Evolutionary conservation across 805 yeast genomes (phyloP).

Genomic region (Suhomyces sp.): DNA sequence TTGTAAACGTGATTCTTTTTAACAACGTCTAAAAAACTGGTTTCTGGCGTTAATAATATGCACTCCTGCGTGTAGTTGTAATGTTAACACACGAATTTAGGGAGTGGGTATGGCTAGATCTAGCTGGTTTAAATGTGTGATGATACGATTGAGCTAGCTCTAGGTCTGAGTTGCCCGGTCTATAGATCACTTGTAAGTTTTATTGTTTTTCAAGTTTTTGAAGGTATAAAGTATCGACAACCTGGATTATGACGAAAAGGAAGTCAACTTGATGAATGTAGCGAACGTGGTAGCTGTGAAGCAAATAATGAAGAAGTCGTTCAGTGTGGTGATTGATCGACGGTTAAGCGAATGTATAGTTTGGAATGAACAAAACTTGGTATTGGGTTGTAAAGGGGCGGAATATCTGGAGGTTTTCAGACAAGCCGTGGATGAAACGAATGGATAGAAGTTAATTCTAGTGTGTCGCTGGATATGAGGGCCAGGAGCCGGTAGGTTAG

Average conservation of each 20-base stretch:
- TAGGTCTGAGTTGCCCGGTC: not conserved
- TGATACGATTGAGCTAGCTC: not conserved
- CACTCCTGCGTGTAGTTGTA: conserved; percentile 6
- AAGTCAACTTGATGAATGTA: not conserved
- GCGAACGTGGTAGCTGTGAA: not conserved
- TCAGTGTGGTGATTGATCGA: not conserved
- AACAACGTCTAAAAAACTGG: not conserved
- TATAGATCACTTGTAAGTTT: not conserved
- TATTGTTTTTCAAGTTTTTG: not conserved
- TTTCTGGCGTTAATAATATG: not conserved
- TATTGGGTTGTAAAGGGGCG: not conserved
- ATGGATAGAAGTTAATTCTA: conserved; percentile 6
- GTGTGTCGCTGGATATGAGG: conserved; percentile 2
- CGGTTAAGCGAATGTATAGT: not conserved
- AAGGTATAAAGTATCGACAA: not conserved
- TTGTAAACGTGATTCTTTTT: not conserved
- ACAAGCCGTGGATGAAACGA: conserved; percentile 1
- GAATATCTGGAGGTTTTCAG: not conserved
- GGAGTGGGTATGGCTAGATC: not conserved
- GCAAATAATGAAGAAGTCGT: not conserved
- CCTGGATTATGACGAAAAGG: not conserved
- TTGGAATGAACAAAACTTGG: not conserved
- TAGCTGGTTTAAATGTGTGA: not conserved
- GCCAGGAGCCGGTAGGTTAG: conserved; percentile 1
- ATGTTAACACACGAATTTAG: conserved; percentile 2